Evolutionary conservation across 1,139 yeast species (phyloP).

Genomic region (Suhomyces ambrosiae): DNA sequence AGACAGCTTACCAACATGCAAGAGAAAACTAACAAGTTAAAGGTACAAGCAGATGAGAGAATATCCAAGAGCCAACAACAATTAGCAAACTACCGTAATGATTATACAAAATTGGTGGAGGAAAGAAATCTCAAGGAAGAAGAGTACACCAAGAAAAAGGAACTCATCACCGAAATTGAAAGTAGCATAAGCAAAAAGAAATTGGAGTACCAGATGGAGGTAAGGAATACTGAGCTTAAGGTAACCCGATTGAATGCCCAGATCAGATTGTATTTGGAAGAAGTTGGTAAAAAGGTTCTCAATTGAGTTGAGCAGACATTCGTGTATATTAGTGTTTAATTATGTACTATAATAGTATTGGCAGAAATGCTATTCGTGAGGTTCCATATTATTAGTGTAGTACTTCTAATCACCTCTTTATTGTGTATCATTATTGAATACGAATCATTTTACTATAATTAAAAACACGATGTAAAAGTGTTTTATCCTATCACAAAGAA

Average conservation of each 20-base stretch:
- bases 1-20: constrained; percentile 56
- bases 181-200: constrained; percentile 45
- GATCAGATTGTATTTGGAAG: constrained; percentile 49
- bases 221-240: constrained; percentile 54
- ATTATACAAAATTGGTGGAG: constrained; percentile 50
- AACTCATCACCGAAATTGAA: constrained; percentile 51
- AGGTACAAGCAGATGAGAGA: constrained; percentile 51
- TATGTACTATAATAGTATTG: constrained; percentile 9
- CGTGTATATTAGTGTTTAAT: constrained; percentile 13
- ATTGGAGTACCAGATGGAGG: constrained; percentile 54
- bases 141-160: constrained; percentile 51
- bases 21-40: constrained; percentile 55
- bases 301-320: constrained; percentile 7
- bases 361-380: too few relatives aligned
- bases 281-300: constrained; percentile 42
- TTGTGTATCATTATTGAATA: too few relatives aligned
- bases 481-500: too few relatives aligned
- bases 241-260: constrained; percentile 57
- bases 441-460: too few relatives aligned
- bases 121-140: constrained; percentile 56
- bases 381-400: too few relatives aligned
- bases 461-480: too few relatives aligned
- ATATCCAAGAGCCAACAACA: constrained; percentile 46
- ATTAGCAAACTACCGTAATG: constrained; percentile 47
- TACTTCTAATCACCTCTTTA: too few relatives aligned